Evolutionary conservation across 2,329 filamentous ascomycete species (phyloP), one percentile per base, ranked within the genome.

Genomic region (Lojkania enalia): DNA sequence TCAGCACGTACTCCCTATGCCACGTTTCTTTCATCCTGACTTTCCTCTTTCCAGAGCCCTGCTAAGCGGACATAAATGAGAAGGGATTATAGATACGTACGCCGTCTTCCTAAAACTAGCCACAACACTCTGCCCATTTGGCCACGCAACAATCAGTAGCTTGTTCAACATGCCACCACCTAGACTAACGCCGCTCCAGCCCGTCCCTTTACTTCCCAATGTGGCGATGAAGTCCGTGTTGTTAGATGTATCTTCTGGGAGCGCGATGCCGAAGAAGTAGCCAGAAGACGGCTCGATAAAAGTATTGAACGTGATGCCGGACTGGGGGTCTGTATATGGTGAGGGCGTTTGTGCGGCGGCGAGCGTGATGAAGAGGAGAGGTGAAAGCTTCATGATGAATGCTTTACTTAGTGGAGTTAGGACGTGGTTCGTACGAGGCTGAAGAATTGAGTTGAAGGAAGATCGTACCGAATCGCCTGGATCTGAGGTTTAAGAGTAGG

Each of bases 171-270:
- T 81, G 19, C 62, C 57, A 3, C 74, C 73, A 6, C 71, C 70
- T 20, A 79, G 63, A 15, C 72, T 74, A 18, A 78, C 67, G 46
- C 74, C 78, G 37, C 71, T 74, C 71, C 76, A 82, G 48, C 76
- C 74, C 1, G 63, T 67, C 2, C 69, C 70, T 43, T 74, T 69
- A 18, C 74, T 74, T 5, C 77, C 72, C 35, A 82, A 67, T 47
- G 79, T 75, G 6, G 74, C 75, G 48, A 82, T 78, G 49, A 81
- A 74, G 58, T 81, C 78, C 5, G 72, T 71, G 2, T 62, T 71
- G 13, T 71, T 57, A 4, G 64, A 72, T 36, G 71, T 64, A 19
- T 57, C 54, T 12, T 39, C 39, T 1, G 78, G 77, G 1, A 79
- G 60, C 1, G 74, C 76, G 20, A 82, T 66, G 47, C 76, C 77